Conservation (phyloP, 192 early-diverging fungal genomes). For the Paraglomus brasilianum region DNA sequence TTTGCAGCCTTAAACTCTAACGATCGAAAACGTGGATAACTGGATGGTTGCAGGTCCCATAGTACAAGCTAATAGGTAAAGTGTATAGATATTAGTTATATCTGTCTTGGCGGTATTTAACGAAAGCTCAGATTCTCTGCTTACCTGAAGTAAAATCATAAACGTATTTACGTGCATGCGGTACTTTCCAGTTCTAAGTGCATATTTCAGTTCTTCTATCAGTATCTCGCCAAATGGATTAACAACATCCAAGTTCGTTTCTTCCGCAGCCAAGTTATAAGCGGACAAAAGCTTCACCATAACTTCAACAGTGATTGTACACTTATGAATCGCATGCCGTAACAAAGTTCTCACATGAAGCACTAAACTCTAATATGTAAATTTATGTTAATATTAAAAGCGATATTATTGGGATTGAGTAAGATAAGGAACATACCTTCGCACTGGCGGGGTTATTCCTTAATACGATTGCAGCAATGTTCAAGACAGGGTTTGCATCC, state of each 20-base stretch:
- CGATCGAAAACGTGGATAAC: constrained; percentile 34
- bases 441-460: constrained; percentile 39
- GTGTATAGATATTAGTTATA: not conserved
- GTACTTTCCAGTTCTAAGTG: constrained; percentile 13
- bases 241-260: constrained; percentile 18
- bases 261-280: constrained; percentile 33
- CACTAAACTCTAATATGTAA: constrained; percentile 35
- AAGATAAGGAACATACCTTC: constrained; percentile 32
- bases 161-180: constrained; percentile 41
- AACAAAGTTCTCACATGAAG: constrained; percentile 35
- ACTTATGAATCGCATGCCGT: constrained; percentile 39
- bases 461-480: constrained; percentile 43
- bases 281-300: constrained; percentile 41
- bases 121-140: too few relatives aligned
- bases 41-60: constrained; percentile 35
- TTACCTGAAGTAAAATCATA: constrained; percentile 42
- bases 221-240: constrained; percentile 45
- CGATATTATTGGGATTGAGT: not conserved
- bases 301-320: constrained; percentile 36
- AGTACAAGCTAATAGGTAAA: constrained; percentile 36
- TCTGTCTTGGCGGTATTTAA: too few relatives aligned
- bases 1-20: constrained; percentile 36
- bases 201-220: constrained; percentile 40
- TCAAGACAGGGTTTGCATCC: constrained; percentile 46
- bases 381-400: not conserved